Base-by-base conservation (phyloP, 768 basidiomycete genomes). In the Aureoboletus auriporus region DNA sequence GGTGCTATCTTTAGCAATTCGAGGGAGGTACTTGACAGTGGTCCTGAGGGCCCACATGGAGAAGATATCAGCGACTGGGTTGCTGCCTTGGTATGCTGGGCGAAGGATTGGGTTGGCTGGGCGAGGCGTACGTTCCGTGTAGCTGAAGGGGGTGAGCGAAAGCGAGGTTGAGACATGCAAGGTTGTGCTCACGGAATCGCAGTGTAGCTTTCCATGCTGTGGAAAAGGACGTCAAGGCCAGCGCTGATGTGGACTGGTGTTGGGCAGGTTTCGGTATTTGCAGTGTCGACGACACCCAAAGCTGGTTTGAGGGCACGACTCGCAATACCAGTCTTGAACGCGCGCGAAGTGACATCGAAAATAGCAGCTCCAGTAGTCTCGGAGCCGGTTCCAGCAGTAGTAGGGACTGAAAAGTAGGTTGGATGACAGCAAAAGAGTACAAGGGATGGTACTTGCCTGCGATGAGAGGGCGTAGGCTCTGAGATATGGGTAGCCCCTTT, bases 291-390 rank as follows among this genome's bases (percentile, higher is more conserved):
- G 55, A 93, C 81, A 28, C 91, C 95, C 20, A 98, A 75, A 2
- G 84, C 77, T 0, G 95, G 95, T 54, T 94, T 92, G 70, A 98
- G 71, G 4, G 93, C 91, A 33, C 94, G 82, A 61, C 78, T 93
- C 0, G 95, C 87, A 56, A 98, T 98, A 38, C 95, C 95, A 12
- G 95, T 97, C 75, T 97, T 97, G 79, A 97, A 96, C 6, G 85
- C 80, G 58, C 78, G 82, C 0, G 92, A 93, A 0, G 94, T 90
- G 38, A 96, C 91, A 60, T 94, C 90, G 46, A 96, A 78, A 56
- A 97, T 95, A 10, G 94, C 91, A 0, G 94, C 86, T 9, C 94
- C 94, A 0, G 94, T 97, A 3, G 94, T 97, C 67, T 97, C 91
- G 1, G 89, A 91, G 14, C 93, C 93, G 12, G 93, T 95, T 42